Base-by-base conservation (phyloP, 805 yeast genomes). In the Hermanozyma aechmeae region DNA sequence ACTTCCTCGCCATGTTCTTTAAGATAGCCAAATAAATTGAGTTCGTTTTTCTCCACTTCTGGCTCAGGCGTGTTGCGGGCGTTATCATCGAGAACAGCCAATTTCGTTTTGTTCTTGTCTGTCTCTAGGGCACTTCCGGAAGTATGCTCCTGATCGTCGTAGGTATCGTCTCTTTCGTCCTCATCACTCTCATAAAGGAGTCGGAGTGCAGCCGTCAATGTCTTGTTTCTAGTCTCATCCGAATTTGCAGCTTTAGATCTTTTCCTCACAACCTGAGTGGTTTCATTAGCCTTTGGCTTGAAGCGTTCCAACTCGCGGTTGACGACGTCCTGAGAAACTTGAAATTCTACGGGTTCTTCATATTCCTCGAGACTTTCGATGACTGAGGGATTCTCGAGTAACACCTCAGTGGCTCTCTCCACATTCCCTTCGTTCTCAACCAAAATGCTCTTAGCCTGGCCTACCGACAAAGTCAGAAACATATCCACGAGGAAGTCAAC, bases 81-180 rank as follows among this genome's bases (percentile, higher is more conserved):
- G 8, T 41, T 40, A 8, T 48, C 59, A 19, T 49, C 61, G 12
- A 43, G 45, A 12, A 53, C 63, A n/a, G 50, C 59, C 21, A 48
- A 43, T 4, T 46, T 43, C 22, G 26, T 43, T 30, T 29, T 39
- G 25, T 30, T 35, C 13, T 32, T 37, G 23, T 25, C 26, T 22
- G 31, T 38, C 5, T 42, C 53, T 6, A 11, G 5, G 14, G 2
- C 34, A 23, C 28, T 11, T 1, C 61, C 61, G 7, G 50, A 45
- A 0, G 70, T 61, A 24, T 53, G 42, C 31, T 68, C 75, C 31
- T 67, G 68, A 24, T 74, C 84, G 33, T 68, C 74, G 45, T 77
- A 58, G 0, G 87, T 77, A 40, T 82, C 94, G 46, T 84, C 95
- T 3, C 79, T 76, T 42, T 84, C 95, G 50, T 83, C 94, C 39